Conservation (phyloP, 768 basidiomycete species). For the Boletus reticuloceps region DNA sequence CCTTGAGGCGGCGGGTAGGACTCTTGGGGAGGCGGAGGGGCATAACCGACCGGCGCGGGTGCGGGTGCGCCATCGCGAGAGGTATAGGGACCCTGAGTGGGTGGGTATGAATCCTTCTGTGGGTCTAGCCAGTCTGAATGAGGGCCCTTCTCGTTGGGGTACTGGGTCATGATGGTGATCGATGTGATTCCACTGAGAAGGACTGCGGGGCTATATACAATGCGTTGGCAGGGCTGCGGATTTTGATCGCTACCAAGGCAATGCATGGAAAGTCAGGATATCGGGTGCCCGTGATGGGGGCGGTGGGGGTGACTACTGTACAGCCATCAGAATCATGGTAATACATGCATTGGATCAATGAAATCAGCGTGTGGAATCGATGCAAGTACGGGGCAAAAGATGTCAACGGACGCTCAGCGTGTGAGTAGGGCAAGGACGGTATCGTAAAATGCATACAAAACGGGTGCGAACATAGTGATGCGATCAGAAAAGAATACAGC, state of each 20-base stretch:
- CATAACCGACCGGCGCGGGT: background rate
- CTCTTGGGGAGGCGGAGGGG: slow-evolving; percentile 3
- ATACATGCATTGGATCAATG: slow-evolving; percentile 17
- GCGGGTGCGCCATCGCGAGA: slow-evolving; percentile 7
- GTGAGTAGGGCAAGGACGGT: background rate
- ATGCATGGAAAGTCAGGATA: background rate
- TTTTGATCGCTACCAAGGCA: background rate
- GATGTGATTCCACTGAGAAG: background rate
- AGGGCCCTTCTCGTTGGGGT: slow-evolving; percentile 26
- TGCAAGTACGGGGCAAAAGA: background rate
- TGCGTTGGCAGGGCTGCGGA: background rate
- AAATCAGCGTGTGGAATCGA: slow-evolving; percentile 9
- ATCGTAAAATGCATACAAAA: slow-evolving; percentile 19
- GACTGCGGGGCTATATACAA: background rate
- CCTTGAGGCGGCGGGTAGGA: slow-evolving; percentile 3
- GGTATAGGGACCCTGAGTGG: slow-evolving; percentile 6
- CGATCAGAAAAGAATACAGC: slow-evolving; percentile 19
- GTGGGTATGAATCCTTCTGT: slow-evolving; percentile 4
- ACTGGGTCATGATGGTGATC: slow-evolving; percentile 16
- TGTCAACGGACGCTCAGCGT: background rate
- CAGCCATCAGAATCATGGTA: slow-evolving; percentile 1
- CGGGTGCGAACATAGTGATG: slow-evolving; percentile 1
- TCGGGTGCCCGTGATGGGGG: background rate
- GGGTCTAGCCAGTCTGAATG: slow-evolving; percentile 11
- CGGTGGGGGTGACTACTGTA: background rate